A percentile compares a stretch with the other conserved stretches of the same genome.
phyloP scores from a whole-genome alignment of 2,329 filamentous ascomycete species.

The Ophidiomyces ophidiicola region DNA sequence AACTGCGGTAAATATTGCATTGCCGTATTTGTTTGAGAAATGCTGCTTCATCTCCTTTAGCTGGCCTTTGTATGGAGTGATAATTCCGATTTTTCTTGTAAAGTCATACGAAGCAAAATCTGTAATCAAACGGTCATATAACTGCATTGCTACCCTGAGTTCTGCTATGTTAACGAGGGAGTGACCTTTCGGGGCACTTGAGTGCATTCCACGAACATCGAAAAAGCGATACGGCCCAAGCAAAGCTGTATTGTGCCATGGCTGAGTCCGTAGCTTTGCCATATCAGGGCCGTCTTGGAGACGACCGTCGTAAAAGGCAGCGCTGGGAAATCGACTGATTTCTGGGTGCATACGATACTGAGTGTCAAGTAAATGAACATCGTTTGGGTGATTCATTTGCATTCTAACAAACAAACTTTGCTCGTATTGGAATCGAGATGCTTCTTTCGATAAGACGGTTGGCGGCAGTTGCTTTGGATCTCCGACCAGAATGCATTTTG shows the following conservation, averaged over 20 bases:
- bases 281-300: constrained; percentile 78
- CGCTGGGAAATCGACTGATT: constrained; percentile 82
- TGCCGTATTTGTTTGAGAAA: constrained; percentile 62
- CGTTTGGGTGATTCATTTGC: constrained; percentile 79
- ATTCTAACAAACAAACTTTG: constrained; percentile 97
- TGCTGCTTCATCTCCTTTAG: constrained; percentile 63
- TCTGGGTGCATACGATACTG: constrained; percentile 99
- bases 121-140: constrained; percentile 65
- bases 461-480: constrained; percentile 95
- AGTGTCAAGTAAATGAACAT: constrained; percentile 88
- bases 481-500: constrained; percentile 92
- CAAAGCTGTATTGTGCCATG: constrained; percentile 73
- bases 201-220: constrained; percentile 80
- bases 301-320: constrained; percentile 80
- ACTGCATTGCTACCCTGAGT: constrained; percentile 68
- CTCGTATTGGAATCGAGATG: constrained; percentile 85
- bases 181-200: constrained; percentile 67
- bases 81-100: constrained; percentile 80
- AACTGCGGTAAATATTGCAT: constrained; percentile 60
- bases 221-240: constrained; percentile 95
- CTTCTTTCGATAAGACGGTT: constrained; percentile 87
- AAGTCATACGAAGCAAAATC: constrained; percentile 62
- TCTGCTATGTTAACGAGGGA: constrained; percentile 85
- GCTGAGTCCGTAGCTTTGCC: constrained; percentile 58
- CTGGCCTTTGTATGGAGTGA: constrained; percentile 95